Evolutionary conservation across 805 yeast species (phyloP).

Genomic region (Metahyphopichia silvanorum): DNA sequence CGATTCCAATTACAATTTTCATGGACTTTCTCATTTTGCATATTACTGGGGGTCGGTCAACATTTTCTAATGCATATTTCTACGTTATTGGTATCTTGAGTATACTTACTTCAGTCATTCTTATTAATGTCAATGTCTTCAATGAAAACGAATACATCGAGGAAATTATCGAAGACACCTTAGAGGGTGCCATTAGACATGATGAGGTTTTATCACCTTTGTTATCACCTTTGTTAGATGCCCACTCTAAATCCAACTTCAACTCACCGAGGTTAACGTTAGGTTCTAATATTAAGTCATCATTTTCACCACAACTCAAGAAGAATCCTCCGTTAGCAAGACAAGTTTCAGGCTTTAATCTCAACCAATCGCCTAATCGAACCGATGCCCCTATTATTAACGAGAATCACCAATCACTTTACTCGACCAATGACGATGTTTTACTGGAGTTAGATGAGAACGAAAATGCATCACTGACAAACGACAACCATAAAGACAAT

Average conservation of each 20-base stretch:
- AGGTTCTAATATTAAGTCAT: no score
- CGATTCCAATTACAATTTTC: constrained; percentile 51
- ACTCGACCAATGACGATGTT: background rate
- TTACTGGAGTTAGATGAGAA: no score
- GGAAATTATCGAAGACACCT: constrained; percentile 45
- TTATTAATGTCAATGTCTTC: constrained; percentile 41
- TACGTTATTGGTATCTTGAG: constrained; percentile 48
- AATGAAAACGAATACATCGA: constrained; percentile 45
- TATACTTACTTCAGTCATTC: constrained; percentile 44
- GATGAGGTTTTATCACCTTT: constrained; percentile 47
- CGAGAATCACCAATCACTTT: constrained; percentile 3
- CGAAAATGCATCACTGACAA: no score
- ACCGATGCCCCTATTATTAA: background rate
- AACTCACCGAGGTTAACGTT: constrained; percentile 1
- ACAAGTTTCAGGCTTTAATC: constrained; percentile 12
- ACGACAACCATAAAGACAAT: no score
- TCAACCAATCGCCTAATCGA: constrained; percentile 6
- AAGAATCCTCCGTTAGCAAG: constrained; percentile 1
- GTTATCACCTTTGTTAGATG: constrained; percentile 39
- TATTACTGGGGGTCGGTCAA: constrained; percentile 15
- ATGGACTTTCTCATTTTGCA: constrained; percentile 40
- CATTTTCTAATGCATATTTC: constrained; percentile 19
- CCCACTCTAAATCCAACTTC: background rate
- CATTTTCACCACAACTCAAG: background rate
- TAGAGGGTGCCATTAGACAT: constrained; percentile 44